Base-by-base conservation (phyloP, 768 basidiomycete species). In the Leccinum aurantiacum region DNA sequence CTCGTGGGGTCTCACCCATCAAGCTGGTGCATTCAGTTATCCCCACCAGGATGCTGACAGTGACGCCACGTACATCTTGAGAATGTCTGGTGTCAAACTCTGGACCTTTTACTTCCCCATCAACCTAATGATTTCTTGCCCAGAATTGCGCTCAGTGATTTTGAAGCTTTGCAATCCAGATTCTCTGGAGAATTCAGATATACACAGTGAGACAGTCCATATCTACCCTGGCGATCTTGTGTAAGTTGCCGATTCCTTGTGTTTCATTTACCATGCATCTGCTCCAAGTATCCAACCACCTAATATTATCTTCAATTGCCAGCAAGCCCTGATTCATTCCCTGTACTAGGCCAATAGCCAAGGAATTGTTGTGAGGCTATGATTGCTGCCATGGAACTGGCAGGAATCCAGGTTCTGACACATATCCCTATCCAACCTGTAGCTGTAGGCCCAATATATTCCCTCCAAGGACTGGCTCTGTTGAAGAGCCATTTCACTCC, bases 31-130 rank as follows among this genome's bases (percentile, higher is more conserved):
- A 13, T 13, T 19, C 22, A 47, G 19, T 4, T 47, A 47, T 19
- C 56, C 60, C 22, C 65, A 65, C 41, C 56, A 65, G 1, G 56
- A 65, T 51, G 37, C 65, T 0, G 60, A 57, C 24, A 44, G 65
- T 4, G 50, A 44, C 0, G 29, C n/a, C 1, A 65, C 57, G 0
- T 62, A 53, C 10, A 31, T 65, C 5, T 8, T 47, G 15, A 4
- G 29, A 3, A 27, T 50, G 29, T 48, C 37, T 0, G 64, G 57
- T 1, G 29, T 58, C 8, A 65, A 65, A 49, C 7, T 62, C 14
- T 65, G 64, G 65, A 53, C 38, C 0, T 17, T 58, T 6, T 52
- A 52, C 13, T 53, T 53, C 15, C 1, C 8, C 11, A 2, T 1
- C 6, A 17, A 57, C 9, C 31, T 15, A 4, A 25, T 25, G 15